Base-by-base conservation (phyloP, 345 rosid species). In the Pugionium dolabratum region DNA sequence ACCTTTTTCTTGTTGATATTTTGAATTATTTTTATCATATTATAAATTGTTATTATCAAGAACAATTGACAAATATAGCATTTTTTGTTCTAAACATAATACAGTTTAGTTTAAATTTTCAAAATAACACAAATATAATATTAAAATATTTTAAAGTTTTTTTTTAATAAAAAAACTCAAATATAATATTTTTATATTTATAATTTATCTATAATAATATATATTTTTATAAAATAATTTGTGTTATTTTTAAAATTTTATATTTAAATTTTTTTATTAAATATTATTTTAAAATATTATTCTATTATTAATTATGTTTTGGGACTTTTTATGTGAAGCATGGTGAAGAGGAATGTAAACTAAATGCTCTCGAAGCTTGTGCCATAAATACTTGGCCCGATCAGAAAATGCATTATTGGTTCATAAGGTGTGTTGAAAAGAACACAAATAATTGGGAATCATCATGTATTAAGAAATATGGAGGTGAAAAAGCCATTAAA, bases 271-370 rank as follows among this genome's bases (percentile, higher is more conserved):
- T 18, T 18, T 18, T 18, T 18, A 18, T 18, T 0, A 18, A 18
- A 18, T 18, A 18, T 2, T 29, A 4, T 36, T 36, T 36, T 7
- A 27, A 35, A 46, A 18, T 18, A 18, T 18, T 0, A 18, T 18
- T 43, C 11, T 43, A 7, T 50, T 11, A n/a, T 29, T 8, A 11
- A 3, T 37, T 37, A 1, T 37, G 5, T 37, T 4, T 37, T 18
- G 18, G 18, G 41, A 5, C 54, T 48, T 71, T 37, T 37, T 40
- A n/a, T 54, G 37, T 55, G 59, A 76, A 86, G 94, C 96, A 86
- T 48, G 96, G 94, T 7, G 79, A 80, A 46, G 81, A 84, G 52
- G 96, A 89, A 72, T 89, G 94, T 66, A 77, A 79, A 44, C 67
- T 89, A 7, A 90, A 85, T 41, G 67, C 79, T 1, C 75, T 87